Conservation (phyloP, 768 basidiomycete species). For the Postia placenta region DNA sequence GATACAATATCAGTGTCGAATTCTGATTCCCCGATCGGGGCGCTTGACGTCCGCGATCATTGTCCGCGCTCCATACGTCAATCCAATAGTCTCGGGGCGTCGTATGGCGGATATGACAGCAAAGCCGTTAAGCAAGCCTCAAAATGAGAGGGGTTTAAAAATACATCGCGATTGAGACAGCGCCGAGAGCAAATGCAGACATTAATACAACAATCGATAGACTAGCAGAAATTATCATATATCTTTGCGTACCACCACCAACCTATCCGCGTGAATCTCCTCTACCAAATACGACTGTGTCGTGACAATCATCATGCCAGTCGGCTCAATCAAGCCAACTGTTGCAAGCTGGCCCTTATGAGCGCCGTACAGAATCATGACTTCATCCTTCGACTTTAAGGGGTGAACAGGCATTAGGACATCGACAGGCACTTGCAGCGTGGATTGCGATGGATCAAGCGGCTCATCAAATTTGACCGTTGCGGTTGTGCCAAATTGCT, state of each 20-base stretch:
- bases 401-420: slow-evolving; percentile 20
- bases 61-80: too few relatives aligned
- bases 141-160: too few relatives aligned
- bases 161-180: too few relatives aligned
- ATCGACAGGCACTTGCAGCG: slow-evolving; percentile 18
- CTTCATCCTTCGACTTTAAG: slow-evolving; percentile 12
- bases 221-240: too few relatives aligned
- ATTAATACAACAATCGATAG: too few relatives aligned
- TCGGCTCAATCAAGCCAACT: slow-evolving; percentile 14
- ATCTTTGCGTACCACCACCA: slow-evolving; percentile 6
- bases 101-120: too few relatives aligned
- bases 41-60: too few relatives aligned
- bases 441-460: slow-evolving; percentile 11
- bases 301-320: slow-evolving; percentile 10
- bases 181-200: too few relatives aligned
- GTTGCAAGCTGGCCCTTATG: slow-evolving; percentile 15
- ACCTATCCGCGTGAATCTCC: slow-evolving; percentile 13
- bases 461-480: slow-evolving; percentile 19
- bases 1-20: too few relatives aligned
- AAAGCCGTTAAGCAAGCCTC: too few relatives aligned
- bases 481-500: slow-evolving; percentile 16
- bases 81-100: too few relatives aligned
- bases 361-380: slow-evolving; percentile 14
- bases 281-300: slow-evolving; percentile 14
- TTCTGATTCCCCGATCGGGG: too few relatives aligned